A percentile compares a stretch with the other conserved stretches of the same genome.
Evolutionary conservation across 495 filamentous ascomycete species (phyloP).

Genomic region (Haplographium delicatum): DNA sequence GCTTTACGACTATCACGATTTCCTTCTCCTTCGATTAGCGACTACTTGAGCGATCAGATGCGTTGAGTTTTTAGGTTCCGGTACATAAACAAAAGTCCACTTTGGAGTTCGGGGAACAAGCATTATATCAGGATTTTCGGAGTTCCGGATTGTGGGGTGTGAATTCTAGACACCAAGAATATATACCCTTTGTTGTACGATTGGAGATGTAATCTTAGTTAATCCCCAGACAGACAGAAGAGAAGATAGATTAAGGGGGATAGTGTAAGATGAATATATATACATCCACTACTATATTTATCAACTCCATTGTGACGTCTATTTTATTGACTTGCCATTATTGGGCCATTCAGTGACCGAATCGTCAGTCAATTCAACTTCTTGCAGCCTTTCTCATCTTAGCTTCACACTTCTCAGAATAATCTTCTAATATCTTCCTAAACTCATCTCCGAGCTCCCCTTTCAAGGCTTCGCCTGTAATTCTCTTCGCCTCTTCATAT

Average conservation of each 20-base stretch:
- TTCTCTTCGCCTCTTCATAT: conserved; percentile 37
- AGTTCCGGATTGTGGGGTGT: background rate
- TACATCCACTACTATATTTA: background rate
- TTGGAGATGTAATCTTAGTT: conserved; percentile 8
- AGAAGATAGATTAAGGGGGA: background rate
- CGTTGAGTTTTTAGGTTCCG: no score
- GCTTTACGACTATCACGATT: conserved; percentile 10
- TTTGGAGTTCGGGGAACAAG: conserved; percentile 16
- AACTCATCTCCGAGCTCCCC: conserved; percentile 24
- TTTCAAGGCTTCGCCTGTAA: conserved; percentile 29
- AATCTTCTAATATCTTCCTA: conserved; percentile 17
- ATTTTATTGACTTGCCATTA: no score
- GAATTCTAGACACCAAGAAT: background rate
- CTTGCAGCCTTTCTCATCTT: conserved; percentile 4
- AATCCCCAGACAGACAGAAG: background rate
- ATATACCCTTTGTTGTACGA: background rate
- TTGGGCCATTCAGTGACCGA: no score
- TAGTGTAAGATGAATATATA: background rate
- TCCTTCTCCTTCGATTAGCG: conserved; percentile 21
- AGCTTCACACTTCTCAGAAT: conserved; percentile 14
- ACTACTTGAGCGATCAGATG: conserved; percentile 11
- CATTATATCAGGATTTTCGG: background rate
- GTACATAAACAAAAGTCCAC: conserved; percentile 20
- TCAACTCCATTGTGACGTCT: no score
- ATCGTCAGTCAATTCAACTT: no score